Evolutionary conservation across 176 grass and related monocot genomes (phyloP).

Genomic region (Coix lacrymajobi): DNA sequence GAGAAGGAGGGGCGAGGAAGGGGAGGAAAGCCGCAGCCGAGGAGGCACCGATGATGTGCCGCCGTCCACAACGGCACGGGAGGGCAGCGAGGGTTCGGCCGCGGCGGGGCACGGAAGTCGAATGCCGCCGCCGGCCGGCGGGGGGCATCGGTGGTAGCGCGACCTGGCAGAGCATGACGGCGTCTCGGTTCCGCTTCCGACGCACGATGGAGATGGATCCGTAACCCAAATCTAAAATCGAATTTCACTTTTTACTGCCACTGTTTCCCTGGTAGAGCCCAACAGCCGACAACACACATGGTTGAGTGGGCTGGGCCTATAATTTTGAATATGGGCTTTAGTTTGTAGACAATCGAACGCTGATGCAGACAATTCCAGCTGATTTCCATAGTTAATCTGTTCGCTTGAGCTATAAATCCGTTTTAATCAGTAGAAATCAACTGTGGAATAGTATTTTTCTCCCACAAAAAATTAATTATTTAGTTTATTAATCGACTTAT

Average conservation of each 20-base stretch:
- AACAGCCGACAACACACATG: neutral
- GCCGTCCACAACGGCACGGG: constrained; percentile 34
- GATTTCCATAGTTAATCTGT: too few relatives aligned
- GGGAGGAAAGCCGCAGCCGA: constrained; percentile 34
- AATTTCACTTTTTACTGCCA: fast-evolving
- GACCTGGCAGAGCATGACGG: constrained; percentile 4
- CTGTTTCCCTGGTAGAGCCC: neutral
- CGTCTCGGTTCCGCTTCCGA: neutral
- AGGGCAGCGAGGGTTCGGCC: neutral
- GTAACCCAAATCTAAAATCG: neutral
- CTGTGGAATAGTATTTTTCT: too few relatives aligned
- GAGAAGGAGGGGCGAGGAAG: constrained; percentile 7
- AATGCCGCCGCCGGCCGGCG: neutral
- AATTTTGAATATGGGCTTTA: neutral
- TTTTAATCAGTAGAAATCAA: too few relatives aligned
- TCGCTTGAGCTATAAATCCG: too few relatives aligned
- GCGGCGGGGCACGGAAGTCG: neutral
- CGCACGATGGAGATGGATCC: neutral
- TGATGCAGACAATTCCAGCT: too few relatives aligned
- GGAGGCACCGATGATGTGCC: constrained; percentile 40
- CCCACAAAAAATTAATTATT: too few relatives aligned
- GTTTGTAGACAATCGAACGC: neutral
- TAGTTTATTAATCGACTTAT: too few relatives aligned
- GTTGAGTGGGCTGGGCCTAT: neutral
- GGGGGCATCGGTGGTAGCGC: neutral